These are phyloP conservation scores for Alectoria sarmentosa DNA, from an alignment of 495 filamentous ascomycete genomes.

Conservation along the genomic window DNA sequence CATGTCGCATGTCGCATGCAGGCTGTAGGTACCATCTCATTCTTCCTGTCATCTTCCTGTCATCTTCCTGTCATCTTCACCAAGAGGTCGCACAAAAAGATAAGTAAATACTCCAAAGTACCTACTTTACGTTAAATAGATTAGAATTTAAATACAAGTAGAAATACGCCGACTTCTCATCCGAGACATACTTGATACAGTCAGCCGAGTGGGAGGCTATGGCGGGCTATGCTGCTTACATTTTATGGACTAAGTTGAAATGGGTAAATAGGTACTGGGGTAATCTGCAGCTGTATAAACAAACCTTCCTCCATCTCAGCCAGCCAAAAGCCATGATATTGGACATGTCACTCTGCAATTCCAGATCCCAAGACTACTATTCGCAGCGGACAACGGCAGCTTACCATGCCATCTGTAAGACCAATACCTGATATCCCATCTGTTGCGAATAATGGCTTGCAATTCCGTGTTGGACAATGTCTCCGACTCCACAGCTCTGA, in stretches of 20 bases:
- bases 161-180: not conserved
- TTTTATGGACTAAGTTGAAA: not conserved
- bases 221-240: not conserved
- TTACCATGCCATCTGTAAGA: not conserved
- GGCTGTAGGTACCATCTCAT: too few relatives aligned
- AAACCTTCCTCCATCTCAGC: constrained; percentile 2
- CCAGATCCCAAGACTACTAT: not conserved
- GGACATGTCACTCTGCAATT: not conserved
- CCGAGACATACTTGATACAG: too few relatives aligned
- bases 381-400: not conserved
- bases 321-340: not conserved
- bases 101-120: too few relatives aligned
- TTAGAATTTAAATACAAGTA: too few relatives aligned
- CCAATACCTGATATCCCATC: not conserved
- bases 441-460: not conserved
- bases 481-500: not conserved
- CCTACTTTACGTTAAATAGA: too few relatives aligned
- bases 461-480: not conserved
- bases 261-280: not conserved
- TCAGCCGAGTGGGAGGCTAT: too few relatives aligned
- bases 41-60: not conserved
- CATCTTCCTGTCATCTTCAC: too few relatives aligned
- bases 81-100: too few relatives aligned
- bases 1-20: too few relatives aligned
- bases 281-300: not conserved